phyloP scores from a whole-genome alignment of 2,329 filamentous ascomycete genomes.

The Colletotrichum trifolii region DNA sequence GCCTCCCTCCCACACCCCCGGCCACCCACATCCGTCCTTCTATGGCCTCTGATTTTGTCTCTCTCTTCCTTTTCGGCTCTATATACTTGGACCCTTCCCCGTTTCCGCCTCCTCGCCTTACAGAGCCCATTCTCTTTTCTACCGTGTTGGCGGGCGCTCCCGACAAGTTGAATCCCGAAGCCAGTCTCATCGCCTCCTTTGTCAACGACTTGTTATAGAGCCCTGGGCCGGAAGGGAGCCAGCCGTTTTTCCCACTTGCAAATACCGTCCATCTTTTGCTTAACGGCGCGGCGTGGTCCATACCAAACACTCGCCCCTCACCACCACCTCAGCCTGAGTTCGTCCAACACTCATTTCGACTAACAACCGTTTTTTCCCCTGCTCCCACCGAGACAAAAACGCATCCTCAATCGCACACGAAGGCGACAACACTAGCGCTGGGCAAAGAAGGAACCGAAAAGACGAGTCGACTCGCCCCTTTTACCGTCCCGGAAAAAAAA shows the following conservation, averaged over 20 bases:
- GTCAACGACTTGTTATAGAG: slow-evolving; percentile 11
- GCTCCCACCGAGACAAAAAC: slow-evolving; percentile 23
- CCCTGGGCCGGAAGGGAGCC: slow-evolving; percentile 2
- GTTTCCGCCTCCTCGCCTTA: slow-evolving; percentile 16
- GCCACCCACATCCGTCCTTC: not conserved
- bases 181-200: slow-evolving; percentile 11
- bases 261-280: not conserved
- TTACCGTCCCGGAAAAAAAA: not conserved
- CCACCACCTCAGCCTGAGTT: slow-evolving; percentile 13
- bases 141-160: slow-evolving; percentile 36
- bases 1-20: not conserved
- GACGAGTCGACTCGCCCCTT: too few relatives aligned
- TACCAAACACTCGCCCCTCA: not conserved
- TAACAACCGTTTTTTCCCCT: slow-evolving; percentile 11
- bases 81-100: slow-evolving; percentile 35
- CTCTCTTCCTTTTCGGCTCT: slow-evolving; percentile 4
- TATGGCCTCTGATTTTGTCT: not conserved
- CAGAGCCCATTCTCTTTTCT: slow-evolving; percentile 17
- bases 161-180: slow-evolving; percentile 31
- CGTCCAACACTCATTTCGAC: slow-evolving; percentile 23
- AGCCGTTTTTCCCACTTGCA: slow-evolving; percentile 14
- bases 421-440: not conserved
- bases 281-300: slow-evolving; percentile 10
- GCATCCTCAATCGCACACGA: slow-evolving; percentile 23
- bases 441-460: too few relatives aligned